Evolutionary conservation across 768 basidiomycete species (phyloP).

Genomic region (Tylopilus rubrobrunneus): DNA sequence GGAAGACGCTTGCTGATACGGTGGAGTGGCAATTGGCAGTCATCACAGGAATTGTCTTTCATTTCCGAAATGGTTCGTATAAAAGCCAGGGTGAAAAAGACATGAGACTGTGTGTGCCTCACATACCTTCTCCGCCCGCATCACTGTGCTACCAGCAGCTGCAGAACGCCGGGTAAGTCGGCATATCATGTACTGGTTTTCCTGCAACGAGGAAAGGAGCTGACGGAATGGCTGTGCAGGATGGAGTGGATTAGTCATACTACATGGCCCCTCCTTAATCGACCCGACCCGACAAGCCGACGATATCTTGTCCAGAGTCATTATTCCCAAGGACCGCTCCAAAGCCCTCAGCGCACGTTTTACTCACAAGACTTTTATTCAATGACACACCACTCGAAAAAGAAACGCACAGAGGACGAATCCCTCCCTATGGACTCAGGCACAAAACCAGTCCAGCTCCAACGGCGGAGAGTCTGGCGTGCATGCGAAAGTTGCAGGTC

Average conservation of each 20-base stretch:
- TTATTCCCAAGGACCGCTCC: constrained; percentile 16
- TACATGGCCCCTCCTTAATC: constrained; percentile 22
- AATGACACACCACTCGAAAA: constrained; percentile 62
- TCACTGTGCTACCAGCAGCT: constrained; percentile 5
- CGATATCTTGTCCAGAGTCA: constrained; percentile 31
- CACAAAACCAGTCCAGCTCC: constrained; percentile 71
- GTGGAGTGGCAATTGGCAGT: constrained; percentile 15
- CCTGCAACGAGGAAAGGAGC: constrained; percentile 15
- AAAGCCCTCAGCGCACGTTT: constrained; percentile 19
- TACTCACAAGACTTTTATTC: constrained; percentile 43
- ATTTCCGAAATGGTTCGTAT: constrained; percentile 32
- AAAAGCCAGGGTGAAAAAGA: constrained; percentile 22
- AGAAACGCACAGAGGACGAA: constrained; percentile 70
- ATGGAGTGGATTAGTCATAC: constrained; percentile 34
- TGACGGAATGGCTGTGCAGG: constrained; percentile 25
- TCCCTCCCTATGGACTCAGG: constrained; percentile 47
- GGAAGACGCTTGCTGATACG: constrained; percentile 22
- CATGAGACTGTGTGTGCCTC: constrained; percentile 11
- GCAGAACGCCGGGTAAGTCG: constrained; percentile 15
- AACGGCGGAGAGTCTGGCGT: constrained; percentile 79
- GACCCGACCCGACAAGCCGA: constrained; percentile 35
- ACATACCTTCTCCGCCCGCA: constrained; percentile 21
- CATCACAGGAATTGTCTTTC: constrained; percentile 33
- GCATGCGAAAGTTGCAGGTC: constrained; percentile 89
- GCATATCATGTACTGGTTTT: constrained; percentile 9